Percentiles rank a stretch among this genome's conserved stretches.
phyloP scores from a whole-genome alignment of 2,329 filamentous ascomycete species.

The Colletotrichum coccodes region DNA sequence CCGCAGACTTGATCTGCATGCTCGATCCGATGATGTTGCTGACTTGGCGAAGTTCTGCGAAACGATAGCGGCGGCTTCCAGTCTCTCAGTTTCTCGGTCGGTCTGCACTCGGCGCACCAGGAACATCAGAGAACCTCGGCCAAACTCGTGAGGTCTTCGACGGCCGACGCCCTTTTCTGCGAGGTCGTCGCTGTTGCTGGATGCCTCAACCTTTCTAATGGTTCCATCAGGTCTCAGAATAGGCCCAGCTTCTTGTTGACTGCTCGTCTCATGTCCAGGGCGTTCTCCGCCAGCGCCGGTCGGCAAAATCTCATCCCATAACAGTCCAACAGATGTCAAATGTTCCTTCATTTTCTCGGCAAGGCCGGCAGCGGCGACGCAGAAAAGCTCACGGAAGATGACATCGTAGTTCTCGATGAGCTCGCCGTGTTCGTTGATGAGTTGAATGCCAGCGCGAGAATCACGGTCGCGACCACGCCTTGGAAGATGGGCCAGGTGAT shows the following conservation, averaged over 20 bases:
- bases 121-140: constrained; percentile 83
- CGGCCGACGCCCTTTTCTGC: constrained; percentile 52
- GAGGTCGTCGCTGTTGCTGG: constrained; percentile 42
- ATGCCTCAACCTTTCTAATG: constrained; percentile 27
- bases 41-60: constrained; percentile 76
- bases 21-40: constrained; percentile 74
- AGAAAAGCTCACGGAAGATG: constrained; percentile 86
- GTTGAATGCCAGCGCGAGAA: constrained; percentile 49
- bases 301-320: constrained; percentile 81
- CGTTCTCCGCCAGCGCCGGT: constrained; percentile 60
- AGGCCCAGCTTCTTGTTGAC: constrained; percentile 16
- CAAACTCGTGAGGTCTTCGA: constrained; percentile 53
- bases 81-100: constrained; percentile 67
- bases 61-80: constrained; percentile 80
- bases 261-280: constrained; percentile 16
- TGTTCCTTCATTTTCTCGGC: constrained; percentile 73
- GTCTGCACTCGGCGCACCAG: constrained; percentile 73
- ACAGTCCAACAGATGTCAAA: constrained; percentile 71
- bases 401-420: constrained; percentile 77
- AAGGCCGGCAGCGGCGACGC: constrained; percentile 79
- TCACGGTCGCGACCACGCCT: constrained; percentile 51
- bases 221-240: constrained; percentile 23
- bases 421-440: constrained; percentile 64
- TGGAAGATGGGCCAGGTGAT: constrained; percentile 69
- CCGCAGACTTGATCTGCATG: constrained; percentile 76